Evolutionary conservation across 176 grass and related monocot species (phyloP), one percentile per base, ranked within the genome.

Genomic region (Tillandsia fasciculata): DNA sequence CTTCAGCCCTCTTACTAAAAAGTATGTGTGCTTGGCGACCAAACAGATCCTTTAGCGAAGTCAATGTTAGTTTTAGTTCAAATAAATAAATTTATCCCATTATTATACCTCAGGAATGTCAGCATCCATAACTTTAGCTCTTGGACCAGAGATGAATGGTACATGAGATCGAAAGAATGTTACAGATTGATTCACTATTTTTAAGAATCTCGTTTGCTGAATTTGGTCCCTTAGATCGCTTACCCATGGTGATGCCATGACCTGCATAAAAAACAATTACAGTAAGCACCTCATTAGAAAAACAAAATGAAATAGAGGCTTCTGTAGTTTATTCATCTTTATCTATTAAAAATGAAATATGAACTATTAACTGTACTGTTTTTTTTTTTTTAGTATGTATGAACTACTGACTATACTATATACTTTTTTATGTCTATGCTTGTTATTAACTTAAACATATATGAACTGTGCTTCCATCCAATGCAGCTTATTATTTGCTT

Each of bases 241-340:
- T 47, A 87, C 66, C 83, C 90, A 86, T 28, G 92, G 83, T 54
- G 92, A 88, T 61, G 81, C 77, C 80, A 86, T 80, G 51, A 96
- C 85, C 92, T 96, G 70, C 26, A 82, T 17, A 23, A 61, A 61
- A 17, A 57, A 1, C n/a, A 9, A 20, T 18, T 18, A 61, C 9
- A 58, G 9, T n/a, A 61, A 61, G 17, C 15, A 23, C 7, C 56
- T 23, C 53, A 88, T 9, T 22, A 13, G 73, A 73, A 72, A 71
- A 22, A 69, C 12, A 64, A 27, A 8, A 64, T 23, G 29, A 53
- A 18, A 13, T 9, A 47, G 50, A 48, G 12, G 8, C 14, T 18
- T 14, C 26, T 47, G 12, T 50, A 12, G 17, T 10, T 52, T 68
- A 17, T 18, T 12, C 18, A 14, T 12, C 59, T 33, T 14, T 63